These are phyloP conservation scores for Crithidia bombi DNA, from an alignment of 208 protist genomes.

Conservation along the genomic window DNA sequence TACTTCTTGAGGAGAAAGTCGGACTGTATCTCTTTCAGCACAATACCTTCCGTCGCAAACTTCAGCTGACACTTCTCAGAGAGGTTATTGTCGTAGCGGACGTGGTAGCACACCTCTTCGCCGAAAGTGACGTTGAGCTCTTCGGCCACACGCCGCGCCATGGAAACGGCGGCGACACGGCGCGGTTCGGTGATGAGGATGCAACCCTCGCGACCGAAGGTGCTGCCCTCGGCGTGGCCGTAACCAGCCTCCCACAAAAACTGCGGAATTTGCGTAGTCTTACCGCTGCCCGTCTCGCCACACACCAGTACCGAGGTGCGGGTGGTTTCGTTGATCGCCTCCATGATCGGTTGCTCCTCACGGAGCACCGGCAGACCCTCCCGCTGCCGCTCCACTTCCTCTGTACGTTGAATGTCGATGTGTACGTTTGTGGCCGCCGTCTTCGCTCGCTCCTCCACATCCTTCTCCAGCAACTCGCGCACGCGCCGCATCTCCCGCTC, in stretches of 20 bases:
- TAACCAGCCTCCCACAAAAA: slow-evolving; percentile 93
- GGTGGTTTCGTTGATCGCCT: slow-evolving; percentile 79
- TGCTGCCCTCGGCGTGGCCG: slow-evolving; percentile 68
- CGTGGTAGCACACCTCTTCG: slow-evolving; percentile 95
- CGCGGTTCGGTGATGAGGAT: slow-evolving; percentile 98
- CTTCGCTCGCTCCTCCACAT: slow-evolving; percentile 48
- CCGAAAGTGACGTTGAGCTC: slow-evolving; percentile 94
- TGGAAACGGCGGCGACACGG: slow-evolving; percentile 99
- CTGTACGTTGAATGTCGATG: slow-evolving; percentile 63
- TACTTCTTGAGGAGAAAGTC: slow-evolving; percentile 97
- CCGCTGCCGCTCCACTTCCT: slow-evolving; percentile 61
- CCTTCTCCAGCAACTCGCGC: slow-evolving; percentile 33
- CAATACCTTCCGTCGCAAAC: slow-evolving; percentile 99
- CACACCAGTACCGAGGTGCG: slow-evolving; percentile 93
- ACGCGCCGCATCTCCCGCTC: slow-evolving; percentile 27
- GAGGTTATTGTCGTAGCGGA: slow-evolving; percentile 98
- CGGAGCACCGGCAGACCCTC: slow-evolving; percentile 83
- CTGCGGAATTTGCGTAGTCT: slow-evolving; percentile 96
- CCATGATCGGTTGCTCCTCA: slow-evolving; percentile 91
- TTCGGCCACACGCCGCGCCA: slow-evolving; percentile 98
- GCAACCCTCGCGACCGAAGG: slow-evolving; percentile 76
- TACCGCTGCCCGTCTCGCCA: slow-evolving; percentile 98
- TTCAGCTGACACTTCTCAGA: slow-evolving; percentile 92
- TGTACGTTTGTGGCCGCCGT: slow-evolving; percentile 61
- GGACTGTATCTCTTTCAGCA: slow-evolving; percentile 97